Percentiles rank a stretch among this genome's conserved stretches.
Conservation (phyloP, 305 asterid genomes). For the Rubia tinctorum region DNA sequence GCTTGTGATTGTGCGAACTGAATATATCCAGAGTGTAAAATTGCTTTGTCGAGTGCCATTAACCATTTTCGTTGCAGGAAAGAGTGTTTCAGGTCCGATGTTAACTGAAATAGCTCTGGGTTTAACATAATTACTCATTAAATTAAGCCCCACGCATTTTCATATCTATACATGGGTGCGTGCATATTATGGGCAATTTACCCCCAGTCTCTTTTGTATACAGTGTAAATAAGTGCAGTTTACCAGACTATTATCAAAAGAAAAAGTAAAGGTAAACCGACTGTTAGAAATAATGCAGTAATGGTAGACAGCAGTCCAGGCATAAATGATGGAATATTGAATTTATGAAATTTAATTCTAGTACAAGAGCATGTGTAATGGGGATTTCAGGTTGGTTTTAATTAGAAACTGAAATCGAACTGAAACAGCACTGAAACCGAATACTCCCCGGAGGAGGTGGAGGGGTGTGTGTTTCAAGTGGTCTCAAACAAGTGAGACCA, state of each 20-base stretch:
- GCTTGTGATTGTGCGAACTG: neutral
- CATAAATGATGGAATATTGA: neutral
- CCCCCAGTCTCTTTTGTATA: neutral
- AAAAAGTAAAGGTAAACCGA: neutral
- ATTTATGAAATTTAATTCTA: no score
- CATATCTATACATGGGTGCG: neutral
- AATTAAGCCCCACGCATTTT: neutral
- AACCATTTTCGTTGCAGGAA: neutral
- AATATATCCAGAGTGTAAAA: neutral
- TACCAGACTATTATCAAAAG: neutral
- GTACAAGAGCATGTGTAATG: no score
- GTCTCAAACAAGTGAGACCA: no score
- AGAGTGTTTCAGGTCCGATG: neutral
- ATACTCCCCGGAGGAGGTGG: no score
- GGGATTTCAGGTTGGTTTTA: no score
- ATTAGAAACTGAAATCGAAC: no score
- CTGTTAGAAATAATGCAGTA: neutral
- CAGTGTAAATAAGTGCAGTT: neutral
- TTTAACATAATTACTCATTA: no score
- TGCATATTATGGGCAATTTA: neutral
- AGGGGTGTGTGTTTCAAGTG: no score
- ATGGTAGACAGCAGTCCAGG: neutral
- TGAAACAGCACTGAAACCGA: no score
- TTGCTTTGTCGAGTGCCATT: neutral
- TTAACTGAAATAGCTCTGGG: neutral